A percentile compares a stretch with the other conserved stretches of the same genome.
Evolutionary conservation across 805 yeast genomes (phyloP).

Genomic region (Komagataella mondaviorum): DNA sequence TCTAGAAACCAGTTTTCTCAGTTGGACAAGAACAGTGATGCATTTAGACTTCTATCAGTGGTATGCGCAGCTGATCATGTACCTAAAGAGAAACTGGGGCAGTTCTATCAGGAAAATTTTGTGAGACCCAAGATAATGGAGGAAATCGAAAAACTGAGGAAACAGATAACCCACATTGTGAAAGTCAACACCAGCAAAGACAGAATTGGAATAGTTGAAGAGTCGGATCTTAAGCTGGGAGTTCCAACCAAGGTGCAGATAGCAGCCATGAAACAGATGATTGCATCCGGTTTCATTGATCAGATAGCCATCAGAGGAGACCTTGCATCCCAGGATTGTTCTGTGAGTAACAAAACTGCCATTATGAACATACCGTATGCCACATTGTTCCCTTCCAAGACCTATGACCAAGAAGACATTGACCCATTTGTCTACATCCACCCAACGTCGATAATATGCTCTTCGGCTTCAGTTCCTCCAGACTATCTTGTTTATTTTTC

Average conservation of each 20-base stretch:
- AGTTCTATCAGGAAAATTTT: constrained; percentile 48
- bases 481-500: constrained; percentile 63
- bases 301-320: constrained; percentile 83
- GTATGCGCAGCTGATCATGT: constrained; percentile 82
- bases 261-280: constrained; percentile 76
- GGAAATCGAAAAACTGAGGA: constrained; percentile 70
- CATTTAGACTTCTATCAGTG: constrained; percentile 59
- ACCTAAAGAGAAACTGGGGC: constrained; percentile 27
- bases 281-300: constrained; percentile 87
- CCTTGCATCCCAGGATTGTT: constrained; percentile 46
- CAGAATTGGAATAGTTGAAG: constrained; percentile 31
- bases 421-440: constrained; percentile 65
- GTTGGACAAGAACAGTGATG: constrained; percentile 68
- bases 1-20: constrained; percentile 49
- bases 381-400: constrained; percentile 32
- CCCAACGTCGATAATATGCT: constrained; percentile 54
- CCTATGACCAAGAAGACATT: constrained; percentile 19
- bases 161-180: constrained; percentile 68
- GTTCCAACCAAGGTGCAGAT: constrained; percentile 62
- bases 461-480: constrained; percentile 62
- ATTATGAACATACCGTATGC: constrained; percentile 53
- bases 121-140: constrained; percentile 72
- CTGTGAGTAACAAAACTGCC: constrained; percentile 40
- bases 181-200: constrained; percentile 50
- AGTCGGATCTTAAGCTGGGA: constrained; percentile 35